Conservation (phyloP, 2,329 filamentous ascomycete species). For the Aciculosporium take region DNA sequence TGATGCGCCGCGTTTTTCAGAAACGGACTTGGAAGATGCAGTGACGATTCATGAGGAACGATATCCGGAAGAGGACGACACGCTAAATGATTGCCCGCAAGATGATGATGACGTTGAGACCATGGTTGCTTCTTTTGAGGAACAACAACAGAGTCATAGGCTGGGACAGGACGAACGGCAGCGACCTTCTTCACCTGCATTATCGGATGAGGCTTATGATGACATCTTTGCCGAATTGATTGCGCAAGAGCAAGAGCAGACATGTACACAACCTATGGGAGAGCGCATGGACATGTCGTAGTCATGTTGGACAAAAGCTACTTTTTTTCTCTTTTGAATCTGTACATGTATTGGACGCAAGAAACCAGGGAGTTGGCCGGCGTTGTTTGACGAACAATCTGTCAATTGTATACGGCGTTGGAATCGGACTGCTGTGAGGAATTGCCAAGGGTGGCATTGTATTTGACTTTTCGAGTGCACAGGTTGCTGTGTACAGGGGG, state of each 20-base stretch:
- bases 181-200: slow-evolving; percentile 20
- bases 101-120: slow-evolving; percentile 44
- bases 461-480: background rate
- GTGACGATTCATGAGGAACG: slow-evolving; percentile 20
- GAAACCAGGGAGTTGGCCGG: slow-evolving; percentile 3
- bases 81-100: slow-evolving; percentile 37
- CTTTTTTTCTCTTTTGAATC: background rate
- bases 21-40: slow-evolving; percentile 38
- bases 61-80: slow-evolving; percentile 25
- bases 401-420: background rate
- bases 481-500: slow-evolving; percentile 10
- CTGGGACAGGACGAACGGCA: slow-evolving; percentile 7
- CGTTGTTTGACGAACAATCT: slow-evolving; percentile 3
- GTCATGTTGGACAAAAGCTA: background rate
- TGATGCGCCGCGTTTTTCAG: slow-evolving; percentile 27
- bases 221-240: slow-evolving; percentile 38
- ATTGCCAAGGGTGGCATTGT: background rate
- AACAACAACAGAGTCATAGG: slow-evolving; percentile 13
- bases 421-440: background rate
- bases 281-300: slow-evolving; percentile 33
- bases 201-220: slow-evolving; percentile 48
- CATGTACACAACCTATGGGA: slow-evolving; percentile 12
- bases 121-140: slow-evolving; percentile 34
- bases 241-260: slow-evolving; percentile 14
- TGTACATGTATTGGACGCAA: background rate